Percentiles rank a stretch among this genome's conserved stretches.
These are phyloP conservation scores for Ambrosia hybrid DNA, from an alignment of 140 eudicot genomes.

Conservation along the genomic window DNA sequence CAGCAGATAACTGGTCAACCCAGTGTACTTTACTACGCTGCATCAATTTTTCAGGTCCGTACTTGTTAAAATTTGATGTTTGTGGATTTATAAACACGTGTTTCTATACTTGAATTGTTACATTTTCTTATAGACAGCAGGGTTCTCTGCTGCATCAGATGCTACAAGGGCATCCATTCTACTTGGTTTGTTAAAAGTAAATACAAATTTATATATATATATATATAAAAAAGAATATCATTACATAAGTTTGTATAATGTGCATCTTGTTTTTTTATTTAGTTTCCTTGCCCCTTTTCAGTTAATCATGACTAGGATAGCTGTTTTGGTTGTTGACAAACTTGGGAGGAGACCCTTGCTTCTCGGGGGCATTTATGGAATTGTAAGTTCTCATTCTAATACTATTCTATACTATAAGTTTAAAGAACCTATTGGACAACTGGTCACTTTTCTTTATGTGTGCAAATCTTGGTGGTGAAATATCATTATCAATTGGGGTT, in stretches of 20 bases:
- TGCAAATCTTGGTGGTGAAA: background rate
- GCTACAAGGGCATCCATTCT: slow-evolving; percentile 90
- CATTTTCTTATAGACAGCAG: slow-evolving; percentile 68
- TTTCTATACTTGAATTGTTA: slow-evolving; percentile 22
- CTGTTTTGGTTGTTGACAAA: slow-evolving; percentile 86
- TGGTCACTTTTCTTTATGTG: background rate
- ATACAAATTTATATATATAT: background rate
- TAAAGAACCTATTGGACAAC: background rate
- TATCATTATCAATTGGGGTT: background rate
- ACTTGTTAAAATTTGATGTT: background rate
- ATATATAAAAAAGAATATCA: background rate
- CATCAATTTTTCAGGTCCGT: slow-evolving; percentile 77
- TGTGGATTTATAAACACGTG: background rate
- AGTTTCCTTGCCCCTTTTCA: slow-evolving; percentile 21
- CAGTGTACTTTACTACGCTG: slow-evolving; percentile 90
- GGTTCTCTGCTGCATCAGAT: slow-evolving; percentile 91
- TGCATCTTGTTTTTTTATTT: slow-evolving; percentile 8
- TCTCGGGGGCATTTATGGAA: slow-evolving; percentile 93
- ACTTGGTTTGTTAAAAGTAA: slow-evolving; percentile 86
- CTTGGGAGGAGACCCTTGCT: slow-evolving; percentile 96
- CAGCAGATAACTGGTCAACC: slow-evolving; percentile 99
- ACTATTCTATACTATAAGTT: slow-evolving; percentile 2
- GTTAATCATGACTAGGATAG: slow-evolving; percentile 90
- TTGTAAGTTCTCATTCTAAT: slow-evolving; percentile 50
- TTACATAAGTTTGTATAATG: background rate